Evolutionary conservation across 2,329 filamentous ascomycete genomes (phyloP), one percentile per base, ranked within the genome.

Genomic region (Sporothrix schenckii): DNA sequence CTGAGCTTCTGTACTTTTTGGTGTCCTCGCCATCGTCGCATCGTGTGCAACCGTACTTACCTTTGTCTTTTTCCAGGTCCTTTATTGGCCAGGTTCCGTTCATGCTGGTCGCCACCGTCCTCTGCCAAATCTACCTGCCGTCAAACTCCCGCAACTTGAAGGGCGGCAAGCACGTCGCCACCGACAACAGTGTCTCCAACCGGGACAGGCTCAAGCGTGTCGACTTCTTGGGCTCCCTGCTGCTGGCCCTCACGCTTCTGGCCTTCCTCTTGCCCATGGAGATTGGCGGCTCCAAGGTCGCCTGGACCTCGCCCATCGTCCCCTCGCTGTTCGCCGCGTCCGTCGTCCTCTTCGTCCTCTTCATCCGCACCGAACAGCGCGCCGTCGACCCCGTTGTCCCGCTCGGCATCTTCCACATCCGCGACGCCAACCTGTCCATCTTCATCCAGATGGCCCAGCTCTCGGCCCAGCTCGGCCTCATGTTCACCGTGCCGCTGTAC

Each of bases 401-500:
- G 0, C 78, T 91, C 0, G 78, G 80, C 4, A 77, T 91, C 0
- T 80, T 90, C 16, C 76, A 76, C 5, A 80, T 85, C 19, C 80
- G 82, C 58, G 85, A 87, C 66, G 83, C 88, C 0, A 78, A 88
- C 4, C 80, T 84, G 1, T 83, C 85, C 0, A 87, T 87, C 70
- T 71, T 85, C 0, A 84, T 89, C 50, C 81, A 83, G 27, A 79
- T 80, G 2, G 78, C 86, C 0, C 88, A 91, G 72, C 79, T 81
- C 0, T 82, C 83, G 0, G 86, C 88, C 0, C 90, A 92, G 74
- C 77, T 88, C 10, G 85, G 83, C 0, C 81, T 89, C 76, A 88
- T 91, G 86, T 89, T 88, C 69, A 84, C 85, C 0, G 84, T 92
- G 0, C 90, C 90, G 0, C 78, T 92, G 0, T 92, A 92, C 78